Evolutionary conservation across 257 asterid species (phyloP).

Genomic region (Salvia hispanica): DNA sequence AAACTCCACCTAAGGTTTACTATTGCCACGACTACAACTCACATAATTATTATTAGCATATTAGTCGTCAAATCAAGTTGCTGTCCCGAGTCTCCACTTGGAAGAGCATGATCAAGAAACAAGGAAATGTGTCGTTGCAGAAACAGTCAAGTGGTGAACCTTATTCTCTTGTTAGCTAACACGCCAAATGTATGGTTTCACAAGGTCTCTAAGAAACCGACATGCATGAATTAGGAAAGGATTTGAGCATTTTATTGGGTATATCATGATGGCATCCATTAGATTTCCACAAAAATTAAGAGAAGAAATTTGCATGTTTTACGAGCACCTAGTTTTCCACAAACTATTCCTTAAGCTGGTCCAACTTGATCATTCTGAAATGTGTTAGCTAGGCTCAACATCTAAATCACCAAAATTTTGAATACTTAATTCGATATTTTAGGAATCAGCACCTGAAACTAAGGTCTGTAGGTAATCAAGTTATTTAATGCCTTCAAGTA

Average conservation of each 20-base stretch:
- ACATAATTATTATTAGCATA: too few species aligned
- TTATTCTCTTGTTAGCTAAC: conserved; percentile 5
- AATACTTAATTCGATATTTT: not conserved
- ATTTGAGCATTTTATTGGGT: not conserved
- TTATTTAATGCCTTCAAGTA: not conserved
- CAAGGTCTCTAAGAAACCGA: conserved; percentile 2
- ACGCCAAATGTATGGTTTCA: conserved; percentile 7
- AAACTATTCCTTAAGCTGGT: conserved; percentile 6
- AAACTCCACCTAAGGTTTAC: too few species aligned
- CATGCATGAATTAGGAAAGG: conserved; percentile 3
- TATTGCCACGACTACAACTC: too few species aligned
- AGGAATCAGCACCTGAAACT: conserved; percentile 9
- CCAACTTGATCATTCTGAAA: conserved; percentile 1
- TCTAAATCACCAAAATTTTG: not conserved
- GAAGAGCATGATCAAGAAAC: too few species aligned
- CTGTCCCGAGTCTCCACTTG: too few species aligned
- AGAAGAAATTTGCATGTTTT: not conserved
- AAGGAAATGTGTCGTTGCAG: not conserved
- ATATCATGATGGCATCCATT: not conserved
- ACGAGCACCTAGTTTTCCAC: not conserved
- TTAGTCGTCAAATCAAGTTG: too few species aligned
- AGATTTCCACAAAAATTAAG: not conserved
- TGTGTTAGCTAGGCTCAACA: conserved; percentile 1
- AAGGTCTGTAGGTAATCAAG: not conserved
- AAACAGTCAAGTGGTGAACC: conserved; percentile 2